Percentiles rank a stretch among this genome's conserved stretches.
Conservation (phyloP, 768 basidiomycete genomes). For the Lactarius quietus region DNA sequence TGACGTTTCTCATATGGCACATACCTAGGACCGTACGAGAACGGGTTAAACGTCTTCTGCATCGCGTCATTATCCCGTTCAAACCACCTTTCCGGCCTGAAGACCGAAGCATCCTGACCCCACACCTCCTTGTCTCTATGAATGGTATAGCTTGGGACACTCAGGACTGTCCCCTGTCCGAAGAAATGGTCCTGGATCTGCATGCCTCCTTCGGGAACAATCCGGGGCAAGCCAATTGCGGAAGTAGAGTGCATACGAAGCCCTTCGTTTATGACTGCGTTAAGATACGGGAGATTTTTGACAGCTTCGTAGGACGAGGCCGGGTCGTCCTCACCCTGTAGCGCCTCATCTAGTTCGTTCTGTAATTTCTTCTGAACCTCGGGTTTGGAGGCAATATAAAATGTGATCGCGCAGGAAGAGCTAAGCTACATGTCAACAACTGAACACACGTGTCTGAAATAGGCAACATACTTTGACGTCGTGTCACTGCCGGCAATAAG, state of each 20-base stretch:
- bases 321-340: conserved; percentile 57
- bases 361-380: conserved; percentile 67
- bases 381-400: conserved; percentile 72
- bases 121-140: conserved; percentile 69
- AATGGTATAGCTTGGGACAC: conserved; percentile 79
- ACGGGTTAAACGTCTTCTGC: conserved; percentile 79
- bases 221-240: conserved; percentile 75
- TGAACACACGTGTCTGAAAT: neutral
- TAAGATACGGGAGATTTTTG: conserved; percentile 73
- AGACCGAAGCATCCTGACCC: conserved; percentile 74
- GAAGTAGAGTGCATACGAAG: conserved; percentile 84
- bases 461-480: conserved; percentile 72
- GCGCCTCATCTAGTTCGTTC: conserved; percentile 61
- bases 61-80: conserved; percentile 59
- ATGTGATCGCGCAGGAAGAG: conserved; percentile 87
- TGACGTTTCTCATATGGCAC: conserved; percentile 24
- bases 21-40: conserved; percentile 77
- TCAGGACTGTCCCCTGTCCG: conserved; percentile 71
- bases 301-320: conserved; percentile 63
- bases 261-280: conserved; percentile 85
- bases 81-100: conserved; percentile 84
- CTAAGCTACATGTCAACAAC: conserved; percentile 36
- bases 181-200: conserved; percentile 56
- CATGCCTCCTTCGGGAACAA: conserved; percentile 72
- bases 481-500: conserved; percentile 91